Evolutionary conservation across 2,329 filamentous ascomycete genomes (phyloP).

Genomic region (Fusarium verrucosum): DNA sequence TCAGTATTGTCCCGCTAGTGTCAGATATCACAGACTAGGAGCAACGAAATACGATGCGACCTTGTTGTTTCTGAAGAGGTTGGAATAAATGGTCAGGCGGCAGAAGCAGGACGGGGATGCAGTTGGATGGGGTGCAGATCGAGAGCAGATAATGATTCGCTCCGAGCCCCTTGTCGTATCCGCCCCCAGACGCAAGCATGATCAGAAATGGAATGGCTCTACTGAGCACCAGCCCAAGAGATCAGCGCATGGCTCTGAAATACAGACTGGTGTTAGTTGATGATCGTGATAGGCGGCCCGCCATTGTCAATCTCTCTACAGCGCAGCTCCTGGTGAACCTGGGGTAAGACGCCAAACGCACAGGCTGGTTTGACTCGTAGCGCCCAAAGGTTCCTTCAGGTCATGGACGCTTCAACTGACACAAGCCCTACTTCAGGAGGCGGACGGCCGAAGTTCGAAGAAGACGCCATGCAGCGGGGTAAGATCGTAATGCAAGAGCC

Average conservation of each 20-base stretch:
- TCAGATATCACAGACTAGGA: slow-evolving; percentile 1
- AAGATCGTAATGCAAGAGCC: slow-evolving; percentile 7
- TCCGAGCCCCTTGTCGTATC: slow-evolving; percentile 16
- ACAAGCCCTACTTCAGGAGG: slow-evolving; percentile 27
- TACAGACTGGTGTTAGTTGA: slow-evolving; percentile 16
- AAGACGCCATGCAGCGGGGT: slow-evolving; percentile 17
- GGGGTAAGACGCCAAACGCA: slow-evolving; percentile 29
- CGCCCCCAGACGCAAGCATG: slow-evolving; percentile 34
- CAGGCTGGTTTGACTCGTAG: slow-evolving; percentile 20
- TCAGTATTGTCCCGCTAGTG: slow-evolving; percentile 22
- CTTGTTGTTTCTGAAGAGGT: slow-evolving; percentile 32
- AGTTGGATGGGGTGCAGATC: slow-evolving; percentile 37
- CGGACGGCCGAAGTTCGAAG: slow-evolving; percentile 8
- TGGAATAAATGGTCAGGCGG: slow-evolving; percentile 43
- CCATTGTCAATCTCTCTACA: slow-evolving; percentile 17
- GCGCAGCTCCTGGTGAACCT: slow-evolving; percentile 24
- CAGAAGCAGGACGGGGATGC: slow-evolving; percentile 34
- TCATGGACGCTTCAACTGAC: slow-evolving; percentile 29
- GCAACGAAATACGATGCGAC: slow-evolving; percentile 24
- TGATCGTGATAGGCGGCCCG: slow-evolving; percentile 34
- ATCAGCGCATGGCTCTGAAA: slow-evolving; percentile 33
- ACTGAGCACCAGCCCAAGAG: slow-evolving; percentile 10
- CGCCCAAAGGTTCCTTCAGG: slow-evolving; percentile 15
- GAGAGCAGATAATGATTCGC: slow-evolving; percentile 36
- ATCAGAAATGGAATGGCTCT: slow-evolving; percentile 36